Percentiles rank a stretch among this genome's conserved stretches.
Evolutionary conservation across 2,329 filamentous ascomycete genomes (phyloP).

Genomic region (Fusarium sp.): DNA sequence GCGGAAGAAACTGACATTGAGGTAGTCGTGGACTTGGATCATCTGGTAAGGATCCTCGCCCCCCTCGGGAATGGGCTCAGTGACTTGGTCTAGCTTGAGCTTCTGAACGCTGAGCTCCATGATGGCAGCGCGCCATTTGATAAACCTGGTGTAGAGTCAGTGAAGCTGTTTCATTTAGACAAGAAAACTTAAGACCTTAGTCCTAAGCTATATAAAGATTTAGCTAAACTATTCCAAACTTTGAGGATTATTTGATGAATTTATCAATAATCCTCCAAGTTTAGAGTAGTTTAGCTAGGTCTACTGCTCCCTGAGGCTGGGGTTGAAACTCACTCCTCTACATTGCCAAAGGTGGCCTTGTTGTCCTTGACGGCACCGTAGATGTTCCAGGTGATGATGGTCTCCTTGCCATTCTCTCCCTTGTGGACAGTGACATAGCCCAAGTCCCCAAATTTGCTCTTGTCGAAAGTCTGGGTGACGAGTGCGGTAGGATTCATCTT

Average conservation of each 20-base stretch:
- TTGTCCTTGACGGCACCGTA: conserved; percentile 88
- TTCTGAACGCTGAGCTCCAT: conserved; percentile 88
- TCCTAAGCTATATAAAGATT: neutral
- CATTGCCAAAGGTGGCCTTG: conserved; percentile 83
- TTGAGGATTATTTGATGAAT: neutral
- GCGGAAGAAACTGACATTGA: conserved; percentile 85
- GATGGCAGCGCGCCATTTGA: conserved; percentile 87
- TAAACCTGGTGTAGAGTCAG: conserved; percentile 68
- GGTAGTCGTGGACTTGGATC: conserved; percentile 93
- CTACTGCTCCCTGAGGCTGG: neutral
- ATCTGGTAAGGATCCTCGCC: conserved; percentile 88
- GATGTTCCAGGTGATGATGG: conserved; percentile 88
- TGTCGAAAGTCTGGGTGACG: conserved; percentile 70
- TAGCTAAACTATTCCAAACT: neutral
- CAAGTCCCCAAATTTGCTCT: conserved; percentile 77
- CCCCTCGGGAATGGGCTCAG: conserved; percentile 75
- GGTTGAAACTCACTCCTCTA: conserved; percentile 73
- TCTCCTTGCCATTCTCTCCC: conserved; percentile 65
- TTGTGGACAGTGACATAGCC: conserved; percentile 83
- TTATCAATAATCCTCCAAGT: neutral
- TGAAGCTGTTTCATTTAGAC: neutral
- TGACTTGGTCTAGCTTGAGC: conserved; percentile 76
- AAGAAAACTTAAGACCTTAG: neutral
- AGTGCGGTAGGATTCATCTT: conserved; percentile 76
- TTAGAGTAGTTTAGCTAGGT: neutral